phyloP scores from a whole-genome alignment of 257 asterid species.

The Echium plantagineum region DNA sequence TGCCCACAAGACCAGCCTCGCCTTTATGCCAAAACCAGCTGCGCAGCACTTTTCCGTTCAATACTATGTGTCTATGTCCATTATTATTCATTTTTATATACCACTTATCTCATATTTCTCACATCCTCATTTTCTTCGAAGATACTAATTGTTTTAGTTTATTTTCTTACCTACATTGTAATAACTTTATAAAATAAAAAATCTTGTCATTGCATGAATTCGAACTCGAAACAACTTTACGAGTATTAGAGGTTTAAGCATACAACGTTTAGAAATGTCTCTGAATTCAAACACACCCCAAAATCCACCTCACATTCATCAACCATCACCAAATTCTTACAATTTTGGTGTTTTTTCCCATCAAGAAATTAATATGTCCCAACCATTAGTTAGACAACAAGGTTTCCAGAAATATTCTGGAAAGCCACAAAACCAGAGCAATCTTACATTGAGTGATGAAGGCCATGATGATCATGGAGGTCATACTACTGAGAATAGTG shows the following conservation, averaged over 20 bases:
- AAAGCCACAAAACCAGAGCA: constrained; percentile 33
- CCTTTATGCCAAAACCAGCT: too few species aligned
- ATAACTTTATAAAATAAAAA: too few species aligned
- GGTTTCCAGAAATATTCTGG: constrained; percentile 19
- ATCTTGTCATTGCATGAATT: too few species aligned
- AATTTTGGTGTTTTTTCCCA: constrained; percentile 19
- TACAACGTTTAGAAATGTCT: constrained; percentile 74
- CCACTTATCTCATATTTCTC: too few species aligned
- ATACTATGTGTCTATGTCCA: too few species aligned
- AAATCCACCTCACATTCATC: constrained; percentile 25
- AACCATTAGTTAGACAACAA: constrained; percentile 8
- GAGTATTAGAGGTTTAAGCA: constrained; percentile 43
- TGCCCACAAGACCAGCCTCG: too few species aligned
- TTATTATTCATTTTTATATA: too few species aligned
- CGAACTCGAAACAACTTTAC: too few species aligned
- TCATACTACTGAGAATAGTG: constrained; percentile 35
- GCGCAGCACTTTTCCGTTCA: too few species aligned
- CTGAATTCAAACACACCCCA: constrained; percentile 45
- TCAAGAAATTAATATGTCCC: constrained; percentile 15
- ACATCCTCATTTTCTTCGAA: too few species aligned
- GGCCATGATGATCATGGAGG: constrained; percentile 41
- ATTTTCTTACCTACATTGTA: too few species aligned
- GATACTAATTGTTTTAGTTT: too few species aligned
- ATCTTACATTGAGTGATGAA: constrained; percentile 55
- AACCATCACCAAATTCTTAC: constrained; percentile 5